These are phyloP conservation scores for Backusella morwellensis DNA, from an alignment of 192 early-diverging fungal genomes.

Conservation along the genomic window DNA sequence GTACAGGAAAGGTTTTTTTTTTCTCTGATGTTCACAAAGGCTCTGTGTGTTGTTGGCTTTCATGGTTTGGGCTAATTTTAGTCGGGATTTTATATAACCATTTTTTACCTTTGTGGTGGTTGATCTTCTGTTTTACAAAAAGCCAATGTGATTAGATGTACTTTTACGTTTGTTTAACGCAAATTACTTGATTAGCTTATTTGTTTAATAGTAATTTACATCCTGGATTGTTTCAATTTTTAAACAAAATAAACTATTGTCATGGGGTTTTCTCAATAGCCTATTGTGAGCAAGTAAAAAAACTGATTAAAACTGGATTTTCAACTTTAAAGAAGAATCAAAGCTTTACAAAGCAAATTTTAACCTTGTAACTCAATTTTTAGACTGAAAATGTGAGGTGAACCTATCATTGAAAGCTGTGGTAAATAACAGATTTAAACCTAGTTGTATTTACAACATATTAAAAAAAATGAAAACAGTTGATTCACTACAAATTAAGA, in stretches of 20 bases:
- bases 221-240: not conserved
- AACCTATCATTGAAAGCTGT: not conserved
- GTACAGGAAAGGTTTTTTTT: not conserved
- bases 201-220: not conserved
- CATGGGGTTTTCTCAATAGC: not conserved
- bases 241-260: not conserved
- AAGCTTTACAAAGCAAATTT: not conserved
- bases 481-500: too few relatives aligned
- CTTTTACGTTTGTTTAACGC: not conserved
- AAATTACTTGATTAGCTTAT: not conserved
- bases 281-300: not conserved
- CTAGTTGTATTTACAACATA: too few relatives aligned
- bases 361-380: not conserved
- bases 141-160: not conserved
- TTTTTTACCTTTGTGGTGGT: not conserved
- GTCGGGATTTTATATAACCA: not conserved
- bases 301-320: not conserved
- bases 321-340: not conserved
- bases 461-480: too few relatives aligned
- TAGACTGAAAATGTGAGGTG: not conserved
- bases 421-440: not conserved
- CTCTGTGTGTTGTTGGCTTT: not conserved
- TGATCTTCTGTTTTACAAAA: not conserved
- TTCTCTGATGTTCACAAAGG: not conserved
- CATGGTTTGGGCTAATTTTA: not conserved